A percentile compares a stretch with the other conserved stretches of the same genome.
These are phyloP conservation scores for Albugo candida DNA, from an alignment of 352 stramenopile genomes.

Conservation along the genomic window DNA sequence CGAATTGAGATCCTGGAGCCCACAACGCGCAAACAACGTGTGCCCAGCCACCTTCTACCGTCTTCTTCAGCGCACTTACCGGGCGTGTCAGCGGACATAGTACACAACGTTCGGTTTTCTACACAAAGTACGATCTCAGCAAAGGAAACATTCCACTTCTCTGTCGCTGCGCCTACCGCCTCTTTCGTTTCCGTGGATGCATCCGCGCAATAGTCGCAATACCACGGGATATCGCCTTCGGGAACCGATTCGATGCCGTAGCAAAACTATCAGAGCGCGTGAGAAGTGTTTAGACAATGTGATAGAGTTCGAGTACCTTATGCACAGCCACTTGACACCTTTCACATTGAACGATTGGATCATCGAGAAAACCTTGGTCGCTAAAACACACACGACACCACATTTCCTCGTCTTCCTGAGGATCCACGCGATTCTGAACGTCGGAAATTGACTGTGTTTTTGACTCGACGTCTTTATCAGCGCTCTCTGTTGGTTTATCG, in stretches of 20 bases:
- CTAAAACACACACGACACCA: slow-evolving; percentile 80
- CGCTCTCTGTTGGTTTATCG: not conserved
- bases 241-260: slow-evolving; percentile 69
- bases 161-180: slow-evolving; percentile 20
- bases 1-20: slow-evolving; percentile 70
- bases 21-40: slow-evolving; percentile 78
- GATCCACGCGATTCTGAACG: slow-evolving; percentile 22
- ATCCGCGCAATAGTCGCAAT: slow-evolving; percentile 61
- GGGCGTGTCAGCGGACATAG: slow-evolving; percentile 49
- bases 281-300: not conserved
- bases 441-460: slow-evolving; percentile 6
- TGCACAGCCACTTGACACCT: slow-evolving; percentile 68
- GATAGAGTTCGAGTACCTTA: slow-evolving; percentile 22
- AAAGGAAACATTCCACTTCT: too few species aligned
- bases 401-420: slow-evolving; percentile 65
- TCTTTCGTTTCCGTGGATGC: slow-evolving; percentile 18
- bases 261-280: slow-evolving; percentile 32
- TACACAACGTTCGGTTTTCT: slow-evolving; percentile 26
- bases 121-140: slow-evolving; percentile 1
- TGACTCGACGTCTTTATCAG: slow-evolving; percentile 15
- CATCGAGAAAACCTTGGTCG: slow-evolving; percentile 69
- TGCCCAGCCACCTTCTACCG: slow-evolving; percentile 50
- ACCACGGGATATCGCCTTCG: slow-evolving; percentile 67
- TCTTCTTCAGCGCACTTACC: slow-evolving; percentile 72
- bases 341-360: slow-evolving; percentile 78